Conservation (phyloP, 2,329 filamentous ascomycete species). For the Verticillium dahliae region DNA sequence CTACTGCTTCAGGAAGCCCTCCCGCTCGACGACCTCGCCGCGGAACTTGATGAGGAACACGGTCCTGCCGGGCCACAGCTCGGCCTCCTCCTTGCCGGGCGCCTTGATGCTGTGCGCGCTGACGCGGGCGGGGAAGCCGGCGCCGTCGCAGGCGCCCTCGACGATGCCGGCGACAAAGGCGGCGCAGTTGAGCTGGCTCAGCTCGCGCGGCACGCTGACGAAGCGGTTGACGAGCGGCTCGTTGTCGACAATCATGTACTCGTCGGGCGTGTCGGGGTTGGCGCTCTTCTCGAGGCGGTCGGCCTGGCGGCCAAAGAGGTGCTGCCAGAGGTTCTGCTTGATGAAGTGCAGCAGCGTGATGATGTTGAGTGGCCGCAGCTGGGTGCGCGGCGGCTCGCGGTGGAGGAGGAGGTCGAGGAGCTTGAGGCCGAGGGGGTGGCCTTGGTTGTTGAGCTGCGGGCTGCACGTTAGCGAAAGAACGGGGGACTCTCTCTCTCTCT, state of each 20-base stretch:
- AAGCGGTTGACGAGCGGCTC: slow-evolving; percentile 94
- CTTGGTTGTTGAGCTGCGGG: slow-evolving; percentile 73
- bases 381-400: slow-evolving; percentile 63
- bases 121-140: slow-evolving; percentile 81
- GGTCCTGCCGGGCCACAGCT: slow-evolving; percentile 94
- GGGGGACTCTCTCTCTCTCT: too few relatives aligned
- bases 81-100: slow-evolving; percentile 48
- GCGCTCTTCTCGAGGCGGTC: slow-evolving; percentile 88
- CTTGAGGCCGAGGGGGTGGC: slow-evolving; percentile 88
- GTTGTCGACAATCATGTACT: slow-evolving; percentile 99
- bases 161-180: slow-evolving; percentile 93
- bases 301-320: slow-evolving; percentile 85
- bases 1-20: slow-evolving; percentile 57
- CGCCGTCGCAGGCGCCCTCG: slow-evolving; percentile 91
- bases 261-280: slow-evolving; percentile 74
- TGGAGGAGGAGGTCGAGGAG: slow-evolving; percentile 92
- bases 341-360: slow-evolving; percentile 92
- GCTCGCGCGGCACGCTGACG: slow-evolving; percentile 87
- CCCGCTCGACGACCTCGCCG: slow-evolving; percentile 83
- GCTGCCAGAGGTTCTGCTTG: slow-evolving; percentile 83
- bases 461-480: too few relatives aligned
- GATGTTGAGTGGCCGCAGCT: slow-evolving; percentile 77
- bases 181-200: slow-evolving; percentile 94
- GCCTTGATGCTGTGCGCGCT: slow-evolving; percentile 73
- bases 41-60: slow-evolving; percentile 94